Percentiles rank a stretch among this genome's conserved stretches.
Evolutionary conservation across 495 filamentous ascomycete species (phyloP).

Genomic region (Xylaria flabelliformis): DNA sequence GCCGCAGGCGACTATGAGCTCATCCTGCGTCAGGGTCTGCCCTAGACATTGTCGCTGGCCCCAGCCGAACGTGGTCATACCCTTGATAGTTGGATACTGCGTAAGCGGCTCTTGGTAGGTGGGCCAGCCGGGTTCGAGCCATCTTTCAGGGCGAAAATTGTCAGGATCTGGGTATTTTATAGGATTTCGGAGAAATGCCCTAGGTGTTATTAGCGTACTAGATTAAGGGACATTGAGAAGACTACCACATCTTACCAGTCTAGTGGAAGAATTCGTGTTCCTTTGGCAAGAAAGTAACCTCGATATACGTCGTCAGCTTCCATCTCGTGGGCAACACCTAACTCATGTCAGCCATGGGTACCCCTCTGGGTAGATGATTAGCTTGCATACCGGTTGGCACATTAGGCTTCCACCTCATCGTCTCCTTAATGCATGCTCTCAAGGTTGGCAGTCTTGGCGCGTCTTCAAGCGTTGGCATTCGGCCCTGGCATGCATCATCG

Average conservation of each 20-base stretch:
- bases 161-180: slow-evolving; percentile 58
- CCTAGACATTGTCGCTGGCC: slow-evolving; percentile 68
- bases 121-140: slow-evolving; percentile 55
- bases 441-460: slow-evolving; percentile 50
- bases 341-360: not conserved
- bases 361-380: not conserved
- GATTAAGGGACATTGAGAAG: not conserved
- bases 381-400: slow-evolving; percentile 46
- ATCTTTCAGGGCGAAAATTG: slow-evolving; percentile 58
- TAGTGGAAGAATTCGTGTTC: slow-evolving; percentile 56
- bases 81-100: slow-evolving; percentile 52
- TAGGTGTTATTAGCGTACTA: slow-evolving; percentile 27
- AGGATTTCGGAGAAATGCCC: slow-evolving; percentile 52
- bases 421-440: slow-evolving; percentile 61
- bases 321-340: slow-evolving; percentile 55
- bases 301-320: slow-evolving; percentile 53
- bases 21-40: slow-evolving; percentile 60
- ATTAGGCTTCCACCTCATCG: slow-evolving; percentile 62
- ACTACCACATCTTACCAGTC: slow-evolving; percentile 45
- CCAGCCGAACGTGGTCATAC: slow-evolving; percentile 61
- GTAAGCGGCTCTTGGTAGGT: slow-evolving; percentile 59
- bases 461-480: slow-evolving; percentile 52
- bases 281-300: slow-evolving; percentile 54
- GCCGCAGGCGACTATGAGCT: slow-evolving; percentile 53
- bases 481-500: slow-evolving; percentile 54